Evolutionary conservation across 108 stramenopile species (phyloP).

Genomic region (Nitzschia sp.): DNA sequence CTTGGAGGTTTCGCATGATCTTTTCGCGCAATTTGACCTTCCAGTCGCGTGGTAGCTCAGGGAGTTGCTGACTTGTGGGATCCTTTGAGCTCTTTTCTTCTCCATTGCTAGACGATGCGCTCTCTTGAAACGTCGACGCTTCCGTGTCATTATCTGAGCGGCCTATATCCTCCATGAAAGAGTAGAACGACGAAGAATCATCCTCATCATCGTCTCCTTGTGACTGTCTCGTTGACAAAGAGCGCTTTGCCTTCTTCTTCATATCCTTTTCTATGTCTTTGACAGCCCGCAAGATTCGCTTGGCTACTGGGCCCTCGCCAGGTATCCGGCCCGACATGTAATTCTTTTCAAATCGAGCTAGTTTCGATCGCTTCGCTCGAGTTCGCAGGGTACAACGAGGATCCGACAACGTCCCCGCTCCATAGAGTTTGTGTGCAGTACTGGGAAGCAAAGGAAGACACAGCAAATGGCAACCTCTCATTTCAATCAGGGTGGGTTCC

Average conservation of each 20-base stretch:
- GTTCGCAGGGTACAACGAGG: constrained; percentile 67
- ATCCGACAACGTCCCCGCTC: constrained; percentile 58
- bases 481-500: constrained; percentile 64
- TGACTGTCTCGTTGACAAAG: too few relatives aligned
- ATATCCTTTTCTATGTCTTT: constrained; percentile 40
- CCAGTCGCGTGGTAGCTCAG: constrained; percentile 48
- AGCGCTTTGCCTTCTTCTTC: constrained; percentile 31
- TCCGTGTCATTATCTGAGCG: constrained; percentile 1
- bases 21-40: constrained; percentile 70
- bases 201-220: constrained; percentile 4
- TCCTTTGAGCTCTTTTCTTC: constrained; percentile 25
- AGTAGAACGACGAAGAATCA: constrained; percentile 14
- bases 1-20: constrained; percentile 69
- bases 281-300: constrained; percentile 41
- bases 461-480: constrained; percentile 69
- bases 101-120: constrained; percentile 1
- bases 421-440: constrained; percentile 66
- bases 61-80: constrained; percentile 19
- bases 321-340: constrained; percentile 68
- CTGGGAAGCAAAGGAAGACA: constrained; percentile 77
- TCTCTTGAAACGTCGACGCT: background rate
- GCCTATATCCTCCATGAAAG: constrained; percentile 11
- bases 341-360: constrained; percentile 78
- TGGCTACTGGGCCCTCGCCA: constrained; percentile 65
- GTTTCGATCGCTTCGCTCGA: constrained; percentile 65